Conservation (phyloP, 2,329 filamentous ascomycete genomes). For the Penicillium sp. region DNA sequence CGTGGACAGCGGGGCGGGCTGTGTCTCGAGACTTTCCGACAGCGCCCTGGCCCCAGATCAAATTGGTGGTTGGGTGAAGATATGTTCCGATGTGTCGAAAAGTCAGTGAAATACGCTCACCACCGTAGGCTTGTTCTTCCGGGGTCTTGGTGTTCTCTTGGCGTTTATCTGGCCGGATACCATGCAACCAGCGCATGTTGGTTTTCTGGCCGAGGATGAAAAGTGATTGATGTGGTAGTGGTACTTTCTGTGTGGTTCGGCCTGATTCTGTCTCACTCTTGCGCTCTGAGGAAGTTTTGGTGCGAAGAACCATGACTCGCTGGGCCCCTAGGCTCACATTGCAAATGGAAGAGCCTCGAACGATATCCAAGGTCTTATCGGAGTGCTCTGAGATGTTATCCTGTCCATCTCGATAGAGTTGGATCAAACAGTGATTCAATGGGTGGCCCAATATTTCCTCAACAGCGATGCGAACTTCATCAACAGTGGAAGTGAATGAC, state of each 20-base stretch:
- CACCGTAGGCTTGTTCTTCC: conserved; percentile 69
- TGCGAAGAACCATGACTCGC: conserved; percentile 84
- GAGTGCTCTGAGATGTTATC: conserved; percentile 97
- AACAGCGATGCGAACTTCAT: conserved; percentile 65
- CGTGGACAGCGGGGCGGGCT: conserved; percentile 68
- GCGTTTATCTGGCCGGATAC: conserved; percentile 86
- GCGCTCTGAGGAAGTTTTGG: conserved; percentile 52
- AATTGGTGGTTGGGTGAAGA: conserved; percentile 60
- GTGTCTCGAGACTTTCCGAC: conserved; percentile 62
- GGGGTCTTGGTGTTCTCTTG: conserved; percentile 63
- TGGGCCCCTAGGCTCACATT: conserved; percentile 94
- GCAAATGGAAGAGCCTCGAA: conserved; percentile 75
- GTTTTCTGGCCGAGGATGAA: conserved; percentile 78
- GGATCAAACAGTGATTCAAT: conserved; percentile 89
- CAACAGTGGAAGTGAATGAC: conserved; percentile 72
- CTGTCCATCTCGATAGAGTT: conserved; percentile 82
- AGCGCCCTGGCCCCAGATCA: conserved; percentile 93
- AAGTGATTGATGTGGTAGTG: conserved; percentile 84
- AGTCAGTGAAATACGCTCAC: conserved; percentile 85
- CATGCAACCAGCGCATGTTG: conserved; percentile 86
- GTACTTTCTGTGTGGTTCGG: conserved; percentile 65
- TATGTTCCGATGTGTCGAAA: conserved; percentile 90
- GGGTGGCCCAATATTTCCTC: conserved; percentile 74
- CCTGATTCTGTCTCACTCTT: conserved; percentile 33
- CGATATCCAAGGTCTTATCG: conserved; percentile 94